Evolutionary conservation across 1,284 basidiomycete species (phyloP).

Genomic region (Ganoderma lingzhi): DNA sequence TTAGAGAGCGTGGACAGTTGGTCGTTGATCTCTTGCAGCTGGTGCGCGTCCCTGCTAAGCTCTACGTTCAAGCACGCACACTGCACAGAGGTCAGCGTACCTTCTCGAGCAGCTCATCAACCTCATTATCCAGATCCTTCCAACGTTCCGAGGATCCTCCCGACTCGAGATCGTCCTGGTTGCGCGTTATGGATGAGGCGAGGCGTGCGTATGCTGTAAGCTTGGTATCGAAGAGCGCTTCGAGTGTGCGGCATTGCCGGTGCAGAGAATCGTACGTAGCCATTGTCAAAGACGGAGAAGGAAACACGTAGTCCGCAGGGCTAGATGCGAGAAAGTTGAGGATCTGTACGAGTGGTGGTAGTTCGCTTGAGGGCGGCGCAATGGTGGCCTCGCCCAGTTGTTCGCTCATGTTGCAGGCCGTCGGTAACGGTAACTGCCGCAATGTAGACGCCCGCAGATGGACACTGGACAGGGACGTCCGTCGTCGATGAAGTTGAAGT

Average conservation of each 20-base stretch:
- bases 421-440: constrained; percentile 12
- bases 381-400: constrained; percentile 1
- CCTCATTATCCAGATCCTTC: constrained; percentile 86
- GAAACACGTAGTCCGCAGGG: background rate
- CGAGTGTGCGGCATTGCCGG: constrained; percentile 89
- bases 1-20: constrained; percentile 74
- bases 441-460: background rate
- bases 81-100: constrained; percentile 49
- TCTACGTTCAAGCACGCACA: constrained; percentile 29
- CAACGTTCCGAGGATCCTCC: constrained; percentile 72
- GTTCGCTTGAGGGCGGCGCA: background rate
- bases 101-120: constrained; percentile 90
- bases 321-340: background rate
- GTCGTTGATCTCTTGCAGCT: constrained; percentile 89
- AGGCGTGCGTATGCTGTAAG: constrained; percentile 90
- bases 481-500: background rate
- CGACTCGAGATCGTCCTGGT: constrained; percentile 72
- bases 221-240: constrained; percentile 91
- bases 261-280: constrained; percentile 82
- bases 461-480: background rate
- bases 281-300: constrained; percentile 48
- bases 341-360: background rate
- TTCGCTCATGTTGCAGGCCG: constrained; percentile 4
- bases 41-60: constrained; percentile 31
- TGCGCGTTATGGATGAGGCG: constrained; percentile 76